Evolutionary conservation across 2,329 filamentous ascomycete species (phyloP).

Genomic region (Nemania sp.): DNA sequence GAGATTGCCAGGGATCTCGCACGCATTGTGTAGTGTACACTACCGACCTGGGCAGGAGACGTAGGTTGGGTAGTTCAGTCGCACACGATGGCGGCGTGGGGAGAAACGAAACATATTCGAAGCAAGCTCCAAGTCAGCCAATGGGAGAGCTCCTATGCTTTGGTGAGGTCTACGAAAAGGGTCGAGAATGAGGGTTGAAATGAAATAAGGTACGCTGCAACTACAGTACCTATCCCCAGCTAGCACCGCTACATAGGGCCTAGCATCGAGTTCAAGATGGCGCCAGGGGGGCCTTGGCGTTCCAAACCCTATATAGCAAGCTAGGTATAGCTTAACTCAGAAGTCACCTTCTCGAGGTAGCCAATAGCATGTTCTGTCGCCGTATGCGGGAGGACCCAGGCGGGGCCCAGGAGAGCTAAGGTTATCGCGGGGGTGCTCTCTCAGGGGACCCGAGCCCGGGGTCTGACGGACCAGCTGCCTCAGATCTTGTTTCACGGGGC

Average conservation of each 20-base stretch:
- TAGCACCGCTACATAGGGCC: neutral
- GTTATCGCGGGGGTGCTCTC: constrained; percentile 5
- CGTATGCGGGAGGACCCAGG: too few relatives aligned
- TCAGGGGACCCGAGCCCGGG: constrained; percentile 11
- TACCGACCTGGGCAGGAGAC: too few relatives aligned
- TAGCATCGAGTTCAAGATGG: constrained; percentile 3
- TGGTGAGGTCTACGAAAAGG: constrained; percentile 26
- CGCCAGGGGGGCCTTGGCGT: constrained; percentile 27
- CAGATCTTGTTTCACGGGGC: constrained; percentile 39
- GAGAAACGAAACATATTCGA: constrained; percentile 37
- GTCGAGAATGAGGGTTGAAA: constrained; percentile 32
- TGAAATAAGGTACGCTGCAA: too few relatives aligned
- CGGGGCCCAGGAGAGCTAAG: too few relatives aligned
- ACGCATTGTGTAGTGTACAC: neutral
- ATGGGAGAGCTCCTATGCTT: constrained; percentile 18
- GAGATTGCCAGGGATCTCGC: constrained; percentile 1
- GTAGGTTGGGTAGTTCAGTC: constrained; percentile 3
- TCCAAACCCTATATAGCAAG: neutral
- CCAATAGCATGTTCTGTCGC: too few relatives aligned
- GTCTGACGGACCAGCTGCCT: constrained; percentile 35
- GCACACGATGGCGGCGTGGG: constrained; percentile 2
- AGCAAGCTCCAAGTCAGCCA: constrained; percentile 24
- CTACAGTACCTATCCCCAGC: neutral
- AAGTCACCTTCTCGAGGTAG: too few relatives aligned
- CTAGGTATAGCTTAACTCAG: too few relatives aligned